Percentiles rank a stretch among this genome's conserved stretches.
Evolutionary conservation across 73 alveolate species (phyloP).

Genomic region (Tetrahymena borealis): DNA sequence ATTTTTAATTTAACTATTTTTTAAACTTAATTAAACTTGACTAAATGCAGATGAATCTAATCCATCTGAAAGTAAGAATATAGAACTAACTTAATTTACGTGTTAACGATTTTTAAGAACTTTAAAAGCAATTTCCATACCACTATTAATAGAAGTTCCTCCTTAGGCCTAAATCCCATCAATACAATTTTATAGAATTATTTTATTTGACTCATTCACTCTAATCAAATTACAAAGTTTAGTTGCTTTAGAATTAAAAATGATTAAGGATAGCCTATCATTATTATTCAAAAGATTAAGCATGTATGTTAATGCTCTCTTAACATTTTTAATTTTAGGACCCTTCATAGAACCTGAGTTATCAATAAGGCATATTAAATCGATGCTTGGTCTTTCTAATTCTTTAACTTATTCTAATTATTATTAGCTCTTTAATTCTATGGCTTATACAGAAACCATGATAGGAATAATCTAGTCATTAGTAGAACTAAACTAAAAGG

Average conservation of each 20-base stretch:
- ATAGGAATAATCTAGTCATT: background rate
- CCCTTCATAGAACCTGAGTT: conserved; percentile 35
- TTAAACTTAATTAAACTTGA: background rate
- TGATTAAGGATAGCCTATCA: conserved; percentile 19
- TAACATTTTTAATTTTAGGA: conserved; percentile 1
- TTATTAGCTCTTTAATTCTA: background rate
- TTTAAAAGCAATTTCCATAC: conserved; percentile 22
- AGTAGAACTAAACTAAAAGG: background rate
- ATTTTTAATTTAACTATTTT: background rate
- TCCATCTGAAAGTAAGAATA: conserved; percentile 36
- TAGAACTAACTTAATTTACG: conserved; percentile 14
- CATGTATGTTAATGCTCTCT: background rate
- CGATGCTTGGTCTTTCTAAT: conserved; percentile 12
- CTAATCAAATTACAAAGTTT: conserved; percentile 5
- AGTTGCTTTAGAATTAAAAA: conserved; percentile 8
- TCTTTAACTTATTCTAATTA: background rate
- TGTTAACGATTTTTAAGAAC: conserved; percentile 14
- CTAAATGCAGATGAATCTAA: conserved; percentile 8
- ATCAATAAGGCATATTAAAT: conserved; percentile 23
- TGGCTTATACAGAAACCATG: background rate
- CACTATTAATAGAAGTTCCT: conserved; percentile 30
- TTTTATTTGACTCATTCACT: background rate
- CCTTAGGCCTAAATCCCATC: conserved; percentile 12
- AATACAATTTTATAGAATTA: conserved; percentile 10
- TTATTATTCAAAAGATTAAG: background rate